Conservation (phyloP, 441 rosid species). For the Populus tomentosa region DNA sequence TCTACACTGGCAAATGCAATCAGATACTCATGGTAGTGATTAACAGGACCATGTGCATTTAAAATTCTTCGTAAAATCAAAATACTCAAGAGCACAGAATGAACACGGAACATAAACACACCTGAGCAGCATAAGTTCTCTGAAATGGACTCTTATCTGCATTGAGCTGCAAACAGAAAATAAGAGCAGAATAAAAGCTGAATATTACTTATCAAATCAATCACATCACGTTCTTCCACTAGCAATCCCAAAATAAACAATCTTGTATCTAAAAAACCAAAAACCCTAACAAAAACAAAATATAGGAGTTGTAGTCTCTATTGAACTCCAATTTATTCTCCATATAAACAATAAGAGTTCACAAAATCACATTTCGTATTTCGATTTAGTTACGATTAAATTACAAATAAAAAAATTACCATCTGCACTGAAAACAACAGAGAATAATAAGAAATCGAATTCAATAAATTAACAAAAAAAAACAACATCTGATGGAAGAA, state of each 20-base stretch:
- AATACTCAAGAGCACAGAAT: background rate
- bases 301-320: background rate
- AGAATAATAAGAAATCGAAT: background rate
- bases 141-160: conserved; percentile 87
- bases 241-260: background rate
- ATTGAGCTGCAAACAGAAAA: conserved; percentile 63
- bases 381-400: background rate
- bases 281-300: background rate
- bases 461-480: background rate
- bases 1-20: background rate
- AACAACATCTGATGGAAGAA: background rate
- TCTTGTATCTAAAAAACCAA: background rate
- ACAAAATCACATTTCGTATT: background rate
- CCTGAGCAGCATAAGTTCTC: conserved; percentile 91
- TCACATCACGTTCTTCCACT: conserved; percentile 1
- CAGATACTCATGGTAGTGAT: background rate
- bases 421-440: background rate
- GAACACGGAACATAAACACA: conserved; percentile 13
- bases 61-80: background rate
- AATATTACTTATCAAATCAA: conserved; percentile 3
- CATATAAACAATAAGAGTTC: background rate
- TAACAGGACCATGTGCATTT: background rate
- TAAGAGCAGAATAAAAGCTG: background rate
- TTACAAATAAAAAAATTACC: background rate
- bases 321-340: background rate